Base-by-base conservation (phyloP, 2,329 filamentous ascomycete species). In the Aspergillus candidus region DNA sequence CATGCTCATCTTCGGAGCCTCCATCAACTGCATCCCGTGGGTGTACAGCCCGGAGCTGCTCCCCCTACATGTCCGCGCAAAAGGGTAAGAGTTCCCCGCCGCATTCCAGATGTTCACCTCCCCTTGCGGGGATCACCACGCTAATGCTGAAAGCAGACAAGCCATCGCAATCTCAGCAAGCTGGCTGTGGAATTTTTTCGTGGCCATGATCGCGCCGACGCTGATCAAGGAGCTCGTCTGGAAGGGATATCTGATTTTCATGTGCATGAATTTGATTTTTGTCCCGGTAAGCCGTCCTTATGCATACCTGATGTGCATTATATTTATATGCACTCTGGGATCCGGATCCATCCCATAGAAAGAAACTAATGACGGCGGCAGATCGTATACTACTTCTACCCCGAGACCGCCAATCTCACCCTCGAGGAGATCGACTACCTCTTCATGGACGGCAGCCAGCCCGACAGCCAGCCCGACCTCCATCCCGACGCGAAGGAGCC, bases 131-230 rank as follows among this genome's bases (percentile, higher is more conserved):
- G 6, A 27, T 27, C 22, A 27, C 35, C 40, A 40, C 32, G 35
- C 30, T 32, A 31, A 34, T 29, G n/a, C 17, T 32, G 29, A n/a
- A 34, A 35, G 34, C 33, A 59, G 57, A 29, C 53, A 57, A 10
- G 72, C 74, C 4, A 68, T 76, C 30, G 72, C 72, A 1, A 72
- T 74, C 27, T 71, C 67, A 0, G 63, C 68, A 1, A 75, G 76
- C 48, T 76, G 72, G 73, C 63, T 74, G 5, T 71, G 68, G 64
- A 75, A 74, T 50, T 75, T 75, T 49, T 69, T 75, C 43, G 57
- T 64, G 33, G 61, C 63, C 37, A 63, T 65, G 62, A 65, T 65
- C 38, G 61, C 60, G 3, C 63, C 63, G 12, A 57, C 56, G 6
- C 44, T 66, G 32, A 61, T 65, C 40, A 49, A 59, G 17, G 54